Base-by-base conservation (phyloP, 176 grass and related monocot species). In the Aegilops speltoides region DNA sequence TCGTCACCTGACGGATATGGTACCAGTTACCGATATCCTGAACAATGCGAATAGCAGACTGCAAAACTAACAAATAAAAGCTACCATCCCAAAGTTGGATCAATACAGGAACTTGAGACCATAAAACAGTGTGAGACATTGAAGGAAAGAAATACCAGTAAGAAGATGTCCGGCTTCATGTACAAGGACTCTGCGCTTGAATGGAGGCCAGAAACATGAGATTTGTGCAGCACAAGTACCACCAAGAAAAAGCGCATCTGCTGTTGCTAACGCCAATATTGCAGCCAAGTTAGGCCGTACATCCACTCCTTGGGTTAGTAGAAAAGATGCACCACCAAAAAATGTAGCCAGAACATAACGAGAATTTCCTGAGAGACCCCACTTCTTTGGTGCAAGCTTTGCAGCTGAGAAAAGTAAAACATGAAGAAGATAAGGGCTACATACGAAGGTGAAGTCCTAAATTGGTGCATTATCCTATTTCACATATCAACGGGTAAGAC, bases 141-240 rank as follows among this genome's bases (percentile, higher is more conserved):
- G 17, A 86, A 66, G 29, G 24, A 74, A 43, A 90, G 33, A 48
- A 72, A 74, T 93, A 94, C 96, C 90, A 31, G 85, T 89, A 88
- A 98, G 86, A 89, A 96, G 88, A 96, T 98, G 96, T 23, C 96
- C 96, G 7, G 94, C 97, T 93, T 98, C 97, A 77, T 98, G 92
- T 45, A 98, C 90, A 82, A 98, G 88, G 83, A 98, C 59, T 20
- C 94, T 79, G 4, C 92, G 93, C 67, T 94, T 98, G 82, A 88
- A 89, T 17, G 97, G 97, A 79, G 97, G 94, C 94, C 97, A 98
- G 54, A 96, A 93, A 88, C 82, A 93, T 80, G 82, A 92, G 20
- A 98, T 94, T 82, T 96, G 94, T n/a, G 94, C 90, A 28, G 94
- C 65, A 89, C 90, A 87, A 50, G 89, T 96, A 28, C 97, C 94